Evolutionary conservation across 306 rosid species (phyloP).

Genomic region (Cicer chorassanicum): DNA sequence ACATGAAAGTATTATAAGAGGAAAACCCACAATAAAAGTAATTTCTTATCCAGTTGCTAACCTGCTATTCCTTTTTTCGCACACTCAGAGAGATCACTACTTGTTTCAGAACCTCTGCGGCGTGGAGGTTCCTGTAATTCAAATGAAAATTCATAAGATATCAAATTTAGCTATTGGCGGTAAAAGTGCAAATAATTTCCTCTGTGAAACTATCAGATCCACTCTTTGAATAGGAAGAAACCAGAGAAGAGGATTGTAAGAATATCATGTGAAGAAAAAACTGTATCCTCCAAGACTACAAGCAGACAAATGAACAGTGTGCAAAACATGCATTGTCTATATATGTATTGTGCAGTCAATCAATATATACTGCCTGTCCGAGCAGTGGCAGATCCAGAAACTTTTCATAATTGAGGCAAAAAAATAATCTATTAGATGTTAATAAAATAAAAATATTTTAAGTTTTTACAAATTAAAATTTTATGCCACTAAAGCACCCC

Average conservation of each 20-base stretch:
- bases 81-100: slow-evolving; percentile 81
- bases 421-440: too few species aligned
- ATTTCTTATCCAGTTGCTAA: slow-evolving; percentile 37
- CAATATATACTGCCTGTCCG: slow-evolving; percentile 5
- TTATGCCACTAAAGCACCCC: too few species aligned
- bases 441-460: too few species aligned
- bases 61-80: slow-evolving; percentile 95
- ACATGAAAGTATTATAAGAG: slow-evolving; percentile 10
- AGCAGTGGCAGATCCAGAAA: too few species aligned
- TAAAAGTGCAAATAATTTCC: slow-evolving; percentile 6
- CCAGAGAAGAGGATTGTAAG: slow-evolving; percentile 26
- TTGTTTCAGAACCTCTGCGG: slow-evolving; percentile 60
- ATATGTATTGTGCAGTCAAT: background rate
- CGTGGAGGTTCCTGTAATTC: slow-evolving; percentile 64
- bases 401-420: too few species aligned
- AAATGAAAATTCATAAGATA: slow-evolving; percentile 42
- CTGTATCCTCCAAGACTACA: slow-evolving; percentile 18
- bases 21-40: slow-evolving; percentile 16
- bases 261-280: slow-evolving; percentile 19
- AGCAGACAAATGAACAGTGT: background rate
- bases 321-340: slow-evolving; percentile 33
- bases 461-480: too few species aligned
- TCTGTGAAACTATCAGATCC: slow-evolving; percentile 12
- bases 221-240: slow-evolving; percentile 6
- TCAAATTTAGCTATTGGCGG: slow-evolving; percentile 33